These are phyloP conservation scores for Mycena epipterygia DNA, from an alignment of 768 basidiomycete genomes.

Conservation along the genomic window DNA sequence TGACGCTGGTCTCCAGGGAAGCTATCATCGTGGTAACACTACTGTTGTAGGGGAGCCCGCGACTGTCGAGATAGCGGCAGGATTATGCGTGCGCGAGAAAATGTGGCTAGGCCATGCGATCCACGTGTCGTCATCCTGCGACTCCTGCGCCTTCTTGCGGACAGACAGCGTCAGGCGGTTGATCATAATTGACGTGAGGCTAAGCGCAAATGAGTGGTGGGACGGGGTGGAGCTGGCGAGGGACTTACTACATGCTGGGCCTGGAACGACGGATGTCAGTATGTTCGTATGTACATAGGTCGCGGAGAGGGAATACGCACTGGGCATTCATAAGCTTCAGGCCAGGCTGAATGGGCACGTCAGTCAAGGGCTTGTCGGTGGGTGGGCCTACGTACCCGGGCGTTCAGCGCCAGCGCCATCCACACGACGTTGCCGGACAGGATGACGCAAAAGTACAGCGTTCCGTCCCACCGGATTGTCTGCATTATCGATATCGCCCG, in stretches of 20 bases:
- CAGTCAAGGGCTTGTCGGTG: not conserved
- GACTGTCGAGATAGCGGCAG: not conserved
- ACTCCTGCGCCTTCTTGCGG: conserved; percentile 23
- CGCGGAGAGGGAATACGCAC: conserved; percentile 29
- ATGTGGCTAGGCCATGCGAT: conserved; percentile 23
- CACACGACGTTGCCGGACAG: conserved; percentile 44
- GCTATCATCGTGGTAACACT: too few relatives aligned
- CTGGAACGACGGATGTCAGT: conserved; percentile 15
- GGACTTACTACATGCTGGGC: conserved; percentile 40
- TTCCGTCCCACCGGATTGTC: conserved; percentile 44
- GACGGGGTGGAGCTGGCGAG: not conserved
- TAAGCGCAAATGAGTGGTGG: conserved; percentile 1
- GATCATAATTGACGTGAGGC: conserved; percentile 48
- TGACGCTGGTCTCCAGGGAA: too few relatives aligned
- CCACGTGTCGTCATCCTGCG: not conserved
- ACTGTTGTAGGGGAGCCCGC: too few relatives aligned
- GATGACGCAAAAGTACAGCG: conserved; percentile 44
- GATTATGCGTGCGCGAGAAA: not conserved
- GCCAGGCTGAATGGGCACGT: conserved; percentile 34
- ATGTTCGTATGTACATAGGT: not conserved
- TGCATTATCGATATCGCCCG: conserved; percentile 20
- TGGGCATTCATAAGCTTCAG: conserved; percentile 47
- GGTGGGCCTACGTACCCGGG: conserved; percentile 35
- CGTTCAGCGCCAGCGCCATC: conserved; percentile 43
- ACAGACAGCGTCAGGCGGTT: conserved; percentile 46